Evolutionary conservation across 148 eudicot genomes (phyloP), one percentile per base, ranked within the genome.

Genomic region (Salicornia ramosissima): DNA sequence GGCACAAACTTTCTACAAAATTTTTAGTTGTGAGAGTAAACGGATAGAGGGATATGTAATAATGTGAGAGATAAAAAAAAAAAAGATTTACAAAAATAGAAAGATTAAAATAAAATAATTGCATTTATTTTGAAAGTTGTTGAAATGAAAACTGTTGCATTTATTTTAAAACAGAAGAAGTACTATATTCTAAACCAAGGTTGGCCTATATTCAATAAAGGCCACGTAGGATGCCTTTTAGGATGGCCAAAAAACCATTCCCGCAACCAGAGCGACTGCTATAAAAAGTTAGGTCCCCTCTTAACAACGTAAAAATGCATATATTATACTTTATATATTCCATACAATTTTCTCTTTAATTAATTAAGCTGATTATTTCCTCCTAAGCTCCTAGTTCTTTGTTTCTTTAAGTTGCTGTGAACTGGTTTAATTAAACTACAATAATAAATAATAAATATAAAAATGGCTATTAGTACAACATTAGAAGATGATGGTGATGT

Each of bases 391-490:
- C 8, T 36, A 36, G 40, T n/a, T n/a, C n/a, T n/a, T n/a, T n/a
- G n/a, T n/a, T n/a, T n/a, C 40, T 4, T 36, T 8, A 36, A 36
- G 4, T 36, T 36, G 40, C 40, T 36, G 8, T 36, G 4, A 3
- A 36, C 40, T 3, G 40, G 5, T 36, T 36, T 8, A 36, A 36
- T 8, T 36, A 9, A 68, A 31, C 2, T 51, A 7, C 43, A 11
- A 52, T 10, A 67, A 24, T 34, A 52, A 3, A 4, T 14, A 24
- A 69, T 2, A 34, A 6, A n/a, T 14, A 1, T 14, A 39, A 5
- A n/a, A 72, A 78, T 78, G 80, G 69, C 77, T 52, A 77, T 78
- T 47, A 73, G 77, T 34, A 10, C 68, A 53, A 73, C 40, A 4
- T n/a, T n/a, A n/a, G n/a, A n/a, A n/a, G n/a, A 4, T 36, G 8